Percentiles rank a stretch among this genome's conserved stretches.
Conservation (phyloP, 169 alveolate species). For the Cyclospora cayetanensis region DNA sequence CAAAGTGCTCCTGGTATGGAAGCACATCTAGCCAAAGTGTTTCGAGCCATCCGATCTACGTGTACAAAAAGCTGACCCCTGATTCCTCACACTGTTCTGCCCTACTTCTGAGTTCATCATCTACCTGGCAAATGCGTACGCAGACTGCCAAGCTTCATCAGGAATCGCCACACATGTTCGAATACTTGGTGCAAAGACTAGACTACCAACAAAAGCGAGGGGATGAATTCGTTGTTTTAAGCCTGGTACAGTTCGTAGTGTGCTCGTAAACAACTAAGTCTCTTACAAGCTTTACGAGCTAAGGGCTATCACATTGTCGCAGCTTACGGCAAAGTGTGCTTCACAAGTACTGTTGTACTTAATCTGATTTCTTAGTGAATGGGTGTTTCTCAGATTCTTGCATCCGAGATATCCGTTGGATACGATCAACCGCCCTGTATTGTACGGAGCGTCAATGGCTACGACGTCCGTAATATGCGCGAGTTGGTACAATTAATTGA, state of each 20-base stretch:
- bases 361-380: not conserved
- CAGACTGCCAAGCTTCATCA: not conserved
- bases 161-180: not conserved
- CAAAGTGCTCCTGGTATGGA: slow-evolving; percentile 72
- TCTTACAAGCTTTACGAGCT: too few species aligned
- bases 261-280: not conserved
- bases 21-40: not conserved
- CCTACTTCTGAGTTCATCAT: too few species aligned
- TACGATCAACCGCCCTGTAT: not conserved
- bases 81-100: too few species aligned
- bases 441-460: slow-evolving; percentile 34
- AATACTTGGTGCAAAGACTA: not conserved
- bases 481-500: slow-evolving; percentile 14
- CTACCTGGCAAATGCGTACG: too few species aligned
- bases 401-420: slow-evolving; percentile 50
- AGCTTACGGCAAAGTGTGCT: too few species aligned
- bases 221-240: slow-evolving; percentile 49
- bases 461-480: not conserved
- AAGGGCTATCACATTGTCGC: too few species aligned
- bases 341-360: too few species aligned
- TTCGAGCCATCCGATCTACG: not conserved
- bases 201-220: not conserved
- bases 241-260: not conserved
- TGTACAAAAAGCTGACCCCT: too few species aligned
- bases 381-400: not conserved